Evolutionary conservation across 208 protist genomes (phyloP).

Genomic region (Lotmaria passim): DNA sequence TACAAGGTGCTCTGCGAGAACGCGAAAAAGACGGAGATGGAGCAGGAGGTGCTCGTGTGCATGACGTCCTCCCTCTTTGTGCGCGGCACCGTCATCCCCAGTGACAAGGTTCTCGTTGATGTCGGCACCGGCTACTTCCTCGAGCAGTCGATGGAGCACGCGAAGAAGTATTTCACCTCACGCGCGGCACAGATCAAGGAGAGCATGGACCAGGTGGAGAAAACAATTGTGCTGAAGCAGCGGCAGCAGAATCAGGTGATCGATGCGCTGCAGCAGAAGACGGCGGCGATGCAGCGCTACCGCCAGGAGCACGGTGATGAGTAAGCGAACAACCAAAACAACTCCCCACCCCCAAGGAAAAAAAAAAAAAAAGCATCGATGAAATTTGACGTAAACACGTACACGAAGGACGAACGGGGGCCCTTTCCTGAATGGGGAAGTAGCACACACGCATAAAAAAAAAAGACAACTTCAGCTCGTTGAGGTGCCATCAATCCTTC

Average conservation of each 20-base stretch:
- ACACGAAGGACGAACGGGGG: not conserved
- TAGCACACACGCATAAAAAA: no score
- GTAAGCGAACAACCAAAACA: constrained; percentile 6
- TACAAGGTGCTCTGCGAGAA: constrained; percentile 66
- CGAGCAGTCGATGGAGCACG: constrained; percentile 74
- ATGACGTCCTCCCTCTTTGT: constrained; percentile 87
- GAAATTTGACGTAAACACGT: not conserved
- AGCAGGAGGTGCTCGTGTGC: constrained; percentile 77
- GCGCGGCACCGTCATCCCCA: constrained; percentile 66
- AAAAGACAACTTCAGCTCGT: no score
- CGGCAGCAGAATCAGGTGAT: constrained; percentile 84
- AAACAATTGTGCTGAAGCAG: constrained; percentile 78
- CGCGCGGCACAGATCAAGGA: constrained; percentile 85
- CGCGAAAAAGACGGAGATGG: constrained; percentile 34
- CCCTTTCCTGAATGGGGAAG: no score
- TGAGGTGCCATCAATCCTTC: no score
- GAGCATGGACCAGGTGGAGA: constrained; percentile 78
- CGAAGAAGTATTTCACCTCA: constrained; percentile 69
- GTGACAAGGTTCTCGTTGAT: constrained; percentile 80
- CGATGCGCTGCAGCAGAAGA: constrained; percentile 70
- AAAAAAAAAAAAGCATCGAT: not conserved
- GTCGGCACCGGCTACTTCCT: constrained; percentile 91
- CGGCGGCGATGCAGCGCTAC: constrained; percentile 60
- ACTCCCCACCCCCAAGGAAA: not conserved
- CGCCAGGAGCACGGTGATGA: constrained; percentile 28